phyloP scores from a whole-genome alignment of 257 asterid genomes.

The Prunella vulgaris region DNA sequence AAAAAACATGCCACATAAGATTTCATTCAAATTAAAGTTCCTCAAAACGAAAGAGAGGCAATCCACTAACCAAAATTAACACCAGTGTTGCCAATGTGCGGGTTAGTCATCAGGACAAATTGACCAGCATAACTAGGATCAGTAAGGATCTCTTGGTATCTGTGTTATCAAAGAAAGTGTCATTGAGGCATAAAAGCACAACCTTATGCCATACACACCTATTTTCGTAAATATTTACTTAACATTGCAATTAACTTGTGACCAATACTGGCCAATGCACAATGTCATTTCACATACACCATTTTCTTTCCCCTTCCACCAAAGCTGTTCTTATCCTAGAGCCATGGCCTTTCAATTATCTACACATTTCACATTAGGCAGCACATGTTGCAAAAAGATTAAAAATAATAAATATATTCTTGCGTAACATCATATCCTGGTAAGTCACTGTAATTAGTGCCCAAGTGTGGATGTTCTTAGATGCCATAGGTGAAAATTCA shows the following conservation, averaged over 20 bases:
- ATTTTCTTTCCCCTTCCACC: background rate
- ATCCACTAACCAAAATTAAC: conserved; percentile 69
- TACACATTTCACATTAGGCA: too few relatives aligned
- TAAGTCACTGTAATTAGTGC: too few relatives aligned
- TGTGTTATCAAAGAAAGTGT: conserved; percentile 23
- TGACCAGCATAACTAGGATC: conserved; percentile 99
- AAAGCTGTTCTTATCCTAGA: background rate
- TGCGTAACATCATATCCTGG: too few relatives aligned
- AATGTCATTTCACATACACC: background rate
- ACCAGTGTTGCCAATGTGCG: conserved; percentile 95
- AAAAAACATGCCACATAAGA: conserved; percentile 12
- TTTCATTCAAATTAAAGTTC: background rate
- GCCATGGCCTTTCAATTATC: too few relatives aligned
- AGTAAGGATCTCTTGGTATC: conserved; percentile 95
- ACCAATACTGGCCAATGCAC: background rate
- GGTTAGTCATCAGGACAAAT: conserved; percentile 91
- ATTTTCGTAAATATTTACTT: background rate
- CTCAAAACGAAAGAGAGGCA: conserved; percentile 2
- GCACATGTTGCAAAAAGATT: background rate
- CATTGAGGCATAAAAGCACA: background rate
- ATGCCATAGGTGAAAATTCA: too few relatives aligned
- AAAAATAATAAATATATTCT: too few relatives aligned
- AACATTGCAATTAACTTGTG: background rate
- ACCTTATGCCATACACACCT: background rate
- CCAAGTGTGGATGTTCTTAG: too few relatives aligned